phyloP scores from a whole-genome alignment of 805 yeast genomes.

The Candida patagonica region DNA sequence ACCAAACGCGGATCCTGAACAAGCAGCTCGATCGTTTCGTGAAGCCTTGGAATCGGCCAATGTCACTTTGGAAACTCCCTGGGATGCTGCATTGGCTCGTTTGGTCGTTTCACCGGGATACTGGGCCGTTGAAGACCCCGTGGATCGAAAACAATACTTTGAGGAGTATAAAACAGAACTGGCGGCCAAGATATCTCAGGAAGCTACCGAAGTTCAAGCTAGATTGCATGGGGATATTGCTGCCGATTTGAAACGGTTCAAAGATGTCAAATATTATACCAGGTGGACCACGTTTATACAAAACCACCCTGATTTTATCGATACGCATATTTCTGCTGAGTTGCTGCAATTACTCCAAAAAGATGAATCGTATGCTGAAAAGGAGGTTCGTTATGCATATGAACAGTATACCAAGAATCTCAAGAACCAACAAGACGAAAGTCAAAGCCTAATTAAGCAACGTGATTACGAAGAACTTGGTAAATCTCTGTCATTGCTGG shows the following conservation, averaged over 20 bases:
- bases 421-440: constrained; percentile 23
- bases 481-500: constrained; percentile 10
- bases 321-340: constrained; percentile 34
- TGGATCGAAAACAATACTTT: constrained; percentile 49
- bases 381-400: constrained; percentile 47
- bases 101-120: constrained; percentile 54
- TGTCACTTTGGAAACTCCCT: constrained; percentile 31
- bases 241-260: constrained; percentile 35
- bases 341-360: constrained; percentile 27
- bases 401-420: constrained; percentile 39
- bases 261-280: constrained; percentile 44
- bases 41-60: neutral
- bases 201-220: constrained; percentile 38
- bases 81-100: constrained; percentile 50
- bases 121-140: constrained; percentile 57
- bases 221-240: constrained; percentile 47
- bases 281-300: constrained; percentile 55
- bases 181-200: constrained; percentile 32
- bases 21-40: neutral
- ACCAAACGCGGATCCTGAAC: neutral
- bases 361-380: constrained; percentile 40
- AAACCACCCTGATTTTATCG: constrained; percentile 52
- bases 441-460: constrained; percentile 11
- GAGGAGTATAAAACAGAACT: constrained; percentile 44
- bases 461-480: constrained; percentile 19